Evolutionary conservation across 768 basidiomycete genomes (phyloP).

Genomic region (Russula ochroleuca): DNA sequence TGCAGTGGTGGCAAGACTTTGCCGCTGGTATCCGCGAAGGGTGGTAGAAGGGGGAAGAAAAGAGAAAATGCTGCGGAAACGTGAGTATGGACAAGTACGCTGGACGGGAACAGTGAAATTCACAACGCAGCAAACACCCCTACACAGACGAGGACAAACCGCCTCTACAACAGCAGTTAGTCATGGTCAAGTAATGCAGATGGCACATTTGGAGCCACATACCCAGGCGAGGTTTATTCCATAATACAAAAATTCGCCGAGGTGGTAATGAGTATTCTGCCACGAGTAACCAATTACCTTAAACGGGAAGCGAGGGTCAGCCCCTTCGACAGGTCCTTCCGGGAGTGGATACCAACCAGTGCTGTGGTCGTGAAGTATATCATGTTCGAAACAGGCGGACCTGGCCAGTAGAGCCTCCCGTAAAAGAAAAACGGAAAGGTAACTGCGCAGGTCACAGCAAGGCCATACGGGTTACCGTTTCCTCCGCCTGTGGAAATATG

Average conservation of each 20-base stretch:
- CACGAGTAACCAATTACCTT: constrained; percentile 75
- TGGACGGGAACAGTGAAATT: constrained; percentile 31
- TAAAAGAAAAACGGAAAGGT: constrained; percentile 72
- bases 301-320: background rate
- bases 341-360: constrained; percentile 44
- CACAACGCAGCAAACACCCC: constrained; percentile 80
- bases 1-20: constrained; percentile 61
- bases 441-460: constrained; percentile 63
- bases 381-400: constrained; percentile 64
- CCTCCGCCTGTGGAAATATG: constrained; percentile 65
- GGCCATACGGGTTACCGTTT: constrained; percentile 59
- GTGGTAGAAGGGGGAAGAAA: constrained; percentile 73
- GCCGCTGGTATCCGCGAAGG: constrained; percentile 67
- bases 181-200: background rate
- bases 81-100: constrained; percentile 11
- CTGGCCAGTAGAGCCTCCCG: constrained; percentile 68
- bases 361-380: constrained; percentile 61
- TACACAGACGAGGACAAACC: constrained; percentile 62
- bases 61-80: constrained; percentile 51
- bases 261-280: constrained; percentile 49
- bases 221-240: constrained; percentile 75
- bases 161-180: constrained; percentile 39
- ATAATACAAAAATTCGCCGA: constrained; percentile 51
- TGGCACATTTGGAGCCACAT: constrained; percentile 18
- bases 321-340: background rate